Evolutionary conservation across 371 early-diverging fungal species (phyloP).

Genomic region (Funneliformis caledonium): DNA sequence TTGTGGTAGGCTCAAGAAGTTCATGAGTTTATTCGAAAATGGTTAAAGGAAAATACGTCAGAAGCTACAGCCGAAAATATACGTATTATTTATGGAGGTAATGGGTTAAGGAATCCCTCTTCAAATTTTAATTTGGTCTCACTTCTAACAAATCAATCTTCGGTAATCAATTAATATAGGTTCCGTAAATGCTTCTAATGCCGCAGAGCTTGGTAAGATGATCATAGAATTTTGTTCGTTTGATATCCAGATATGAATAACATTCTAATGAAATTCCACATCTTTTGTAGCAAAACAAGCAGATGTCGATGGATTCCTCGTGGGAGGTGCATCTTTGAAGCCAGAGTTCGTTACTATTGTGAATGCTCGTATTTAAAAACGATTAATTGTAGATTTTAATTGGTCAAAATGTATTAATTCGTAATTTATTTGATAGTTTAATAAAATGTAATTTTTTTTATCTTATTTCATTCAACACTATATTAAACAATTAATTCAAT

Average conservation of each 20-base stretch:
- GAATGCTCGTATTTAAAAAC: constrained; percentile 47
- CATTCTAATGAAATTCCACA: constrained; percentile 20
- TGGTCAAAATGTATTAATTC: not conserved
- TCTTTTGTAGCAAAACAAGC: constrained; percentile 59
- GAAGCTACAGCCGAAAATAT: constrained; percentile 81
- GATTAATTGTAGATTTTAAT: too few relatives aligned
- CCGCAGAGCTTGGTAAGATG: constrained; percentile 68
- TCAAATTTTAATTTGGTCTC: not conserved
- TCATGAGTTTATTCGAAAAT: constrained; percentile 87
- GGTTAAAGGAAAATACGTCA: constrained; percentile 85
- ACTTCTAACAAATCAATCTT: not conserved
- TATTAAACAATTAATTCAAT: too few relatives aligned
- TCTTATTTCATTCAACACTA: too few relatives aligned
- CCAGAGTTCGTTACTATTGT: constrained; percentile 81
- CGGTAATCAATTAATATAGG: constrained; percentile 35
- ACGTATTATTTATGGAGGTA: constrained; percentile 98
- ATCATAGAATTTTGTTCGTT: constrained; percentile 56
- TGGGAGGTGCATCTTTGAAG: constrained; percentile 98
- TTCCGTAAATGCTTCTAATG: constrained; percentile 91
- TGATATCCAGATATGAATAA: constrained; percentile 40
- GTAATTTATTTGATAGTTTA: too few relatives aligned
- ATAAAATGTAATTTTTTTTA: too few relatives aligned
- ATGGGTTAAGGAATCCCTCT: not conserved
- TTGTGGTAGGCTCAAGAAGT: constrained; percentile 88
- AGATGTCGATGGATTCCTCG: constrained; percentile 99